Percentiles rank a stretch among this genome's conserved stretches.
Evolutionary conservation across 306 rosid genomes (phyloP).

Genomic region (Sicyos edulis): DNA sequence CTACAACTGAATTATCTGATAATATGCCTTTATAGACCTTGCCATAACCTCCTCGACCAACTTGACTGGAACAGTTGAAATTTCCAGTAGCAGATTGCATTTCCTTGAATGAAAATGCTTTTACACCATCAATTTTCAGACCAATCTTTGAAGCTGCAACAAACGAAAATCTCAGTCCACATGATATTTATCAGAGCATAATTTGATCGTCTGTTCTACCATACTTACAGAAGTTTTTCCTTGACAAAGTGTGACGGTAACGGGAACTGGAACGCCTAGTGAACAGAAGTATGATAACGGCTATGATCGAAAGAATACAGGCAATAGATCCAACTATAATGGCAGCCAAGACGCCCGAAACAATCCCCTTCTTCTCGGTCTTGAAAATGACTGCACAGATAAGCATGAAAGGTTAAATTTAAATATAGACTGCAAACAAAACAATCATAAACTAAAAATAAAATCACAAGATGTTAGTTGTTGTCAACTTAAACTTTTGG

Average conservation of each 20-base stretch:
- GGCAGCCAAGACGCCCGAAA: conserved; percentile 35
- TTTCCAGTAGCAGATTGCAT: conserved; percentile 58
- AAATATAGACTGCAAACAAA: not conserved
- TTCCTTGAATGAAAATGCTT: conserved; percentile 61
- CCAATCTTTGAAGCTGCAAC: conserved; percentile 51
- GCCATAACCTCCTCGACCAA: conserved; percentile 97
- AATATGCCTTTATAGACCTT: conserved; percentile 80
- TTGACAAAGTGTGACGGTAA: conserved; percentile 32
- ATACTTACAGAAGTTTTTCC: conserved; percentile 52
- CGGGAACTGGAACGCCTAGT: conserved; percentile 28
- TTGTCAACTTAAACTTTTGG: too few species aligned
- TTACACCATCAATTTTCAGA: conserved; percentile 70
- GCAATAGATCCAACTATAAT: conserved; percentile 42
- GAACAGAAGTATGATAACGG: conserved; percentile 36
- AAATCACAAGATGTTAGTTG: too few species aligned
- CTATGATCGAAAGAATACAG: conserved; percentile 34
- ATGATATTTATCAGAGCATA: not conserved
- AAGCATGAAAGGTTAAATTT: conserved; percentile 3
- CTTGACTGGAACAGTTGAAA: conserved; percentile 48
- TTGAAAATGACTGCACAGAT: conserved; percentile 29
- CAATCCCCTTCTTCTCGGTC: conserved; percentile 24
- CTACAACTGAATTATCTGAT: conserved; percentile 50
- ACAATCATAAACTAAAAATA: not conserved
- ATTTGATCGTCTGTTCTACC: not conserved
- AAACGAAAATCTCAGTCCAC: conserved; percentile 22